Evolutionary conservation across 2,329 filamentous ascomycete species (phyloP).

Genomic region (Sporothrix dimorphospora): DNA sequence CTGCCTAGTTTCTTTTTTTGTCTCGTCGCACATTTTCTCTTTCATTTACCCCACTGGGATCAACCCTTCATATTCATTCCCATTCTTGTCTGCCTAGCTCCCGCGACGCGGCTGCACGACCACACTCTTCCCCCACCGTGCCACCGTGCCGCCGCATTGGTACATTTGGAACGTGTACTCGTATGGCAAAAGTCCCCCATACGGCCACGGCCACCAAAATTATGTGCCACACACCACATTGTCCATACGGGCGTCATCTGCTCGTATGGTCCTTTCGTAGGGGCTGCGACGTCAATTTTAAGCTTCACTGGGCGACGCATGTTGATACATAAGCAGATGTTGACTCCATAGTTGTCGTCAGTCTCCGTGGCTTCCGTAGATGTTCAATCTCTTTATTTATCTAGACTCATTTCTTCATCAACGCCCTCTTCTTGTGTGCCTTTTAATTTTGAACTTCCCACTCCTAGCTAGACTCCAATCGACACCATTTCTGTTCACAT

Average conservation of each 20-base stretch:
- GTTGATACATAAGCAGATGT: neutral
- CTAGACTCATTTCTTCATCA: too few relatives aligned
- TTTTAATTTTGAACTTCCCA: too few relatives aligned
- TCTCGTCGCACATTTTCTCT: neutral
- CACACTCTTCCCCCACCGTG: neutral
- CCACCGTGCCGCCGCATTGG: neutral
- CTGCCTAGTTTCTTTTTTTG: too few relatives aligned
- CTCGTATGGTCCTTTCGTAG: constrained; percentile 19
- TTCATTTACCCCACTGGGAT: neutral
- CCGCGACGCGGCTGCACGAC: neutral
- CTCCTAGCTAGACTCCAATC: too few relatives aligned
- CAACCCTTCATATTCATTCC: neutral
- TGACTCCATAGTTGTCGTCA: neutral
- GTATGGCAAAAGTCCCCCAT: neutral
- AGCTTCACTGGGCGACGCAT: neutral
- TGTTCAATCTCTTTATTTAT: neutral
- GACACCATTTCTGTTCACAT: too few relatives aligned
- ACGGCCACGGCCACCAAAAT: neutral
- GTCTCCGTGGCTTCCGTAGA: neutral
- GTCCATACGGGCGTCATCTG: constrained; percentile 14
- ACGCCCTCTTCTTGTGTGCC: too few relatives aligned
- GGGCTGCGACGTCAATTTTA: neutral
- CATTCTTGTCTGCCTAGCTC: too few relatives aligned
- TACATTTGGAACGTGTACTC: neutral
- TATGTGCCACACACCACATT: neutral